These are phyloP conservation scores for Penicillium pancosmium DNA, from an alignment of 495 filamentous ascomycete species.

Conservation along the genomic window DNA sequence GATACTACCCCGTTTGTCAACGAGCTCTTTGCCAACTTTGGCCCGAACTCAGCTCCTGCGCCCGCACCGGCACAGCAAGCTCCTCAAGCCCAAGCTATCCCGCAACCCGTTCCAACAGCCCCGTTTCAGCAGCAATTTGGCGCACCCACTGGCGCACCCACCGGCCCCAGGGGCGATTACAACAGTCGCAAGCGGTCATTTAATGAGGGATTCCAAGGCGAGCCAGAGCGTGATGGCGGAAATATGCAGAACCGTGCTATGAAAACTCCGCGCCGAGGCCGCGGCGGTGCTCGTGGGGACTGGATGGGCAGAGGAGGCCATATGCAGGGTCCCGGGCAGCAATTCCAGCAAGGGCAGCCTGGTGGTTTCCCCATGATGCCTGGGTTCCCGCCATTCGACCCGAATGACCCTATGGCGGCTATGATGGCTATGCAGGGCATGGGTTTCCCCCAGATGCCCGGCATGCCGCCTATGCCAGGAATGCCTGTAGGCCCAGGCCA, in stretches of 20 bases:
- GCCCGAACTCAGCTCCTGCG: conserved; percentile 54
- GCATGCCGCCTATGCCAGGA: conserved; percentile 52
- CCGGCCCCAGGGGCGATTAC: conserved; percentile 35
- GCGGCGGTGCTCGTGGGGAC: conserved; percentile 57
- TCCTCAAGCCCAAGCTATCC: conserved; percentile 45
- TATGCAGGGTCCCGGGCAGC: conserved; percentile 14
- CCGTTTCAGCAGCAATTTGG: conserved; percentile 33
- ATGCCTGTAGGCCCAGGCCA: conserved; percentile 35
- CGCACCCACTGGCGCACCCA: conserved; percentile 38
- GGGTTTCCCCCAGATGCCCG: conserved; percentile 60
- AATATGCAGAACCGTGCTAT: conserved; percentile 56
- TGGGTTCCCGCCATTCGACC: conserved; percentile 57
- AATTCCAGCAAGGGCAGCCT: conserved; percentile 33
- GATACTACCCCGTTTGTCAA: conserved; percentile 79
- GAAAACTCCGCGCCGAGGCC: conserved; percentile 76
- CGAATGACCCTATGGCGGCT: conserved; percentile 69
- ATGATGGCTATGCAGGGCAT: conserved; percentile 73
- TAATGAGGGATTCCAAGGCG: conserved; percentile 59
- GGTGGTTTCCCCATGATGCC: conserved; percentile 54
- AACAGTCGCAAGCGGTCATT: conserved; percentile 59
- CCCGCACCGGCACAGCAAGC: conserved; percentile 46
- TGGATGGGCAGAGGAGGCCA: conserved; percentile 40
- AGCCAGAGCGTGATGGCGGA: conserved; percentile 43
- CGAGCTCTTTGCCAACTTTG: conserved; percentile 73
- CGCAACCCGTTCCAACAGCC: conserved; percentile 21